phyloP scores from a whole-genome alignment of 331 rosid genomes.

The Cucumis variabilis region DNA sequence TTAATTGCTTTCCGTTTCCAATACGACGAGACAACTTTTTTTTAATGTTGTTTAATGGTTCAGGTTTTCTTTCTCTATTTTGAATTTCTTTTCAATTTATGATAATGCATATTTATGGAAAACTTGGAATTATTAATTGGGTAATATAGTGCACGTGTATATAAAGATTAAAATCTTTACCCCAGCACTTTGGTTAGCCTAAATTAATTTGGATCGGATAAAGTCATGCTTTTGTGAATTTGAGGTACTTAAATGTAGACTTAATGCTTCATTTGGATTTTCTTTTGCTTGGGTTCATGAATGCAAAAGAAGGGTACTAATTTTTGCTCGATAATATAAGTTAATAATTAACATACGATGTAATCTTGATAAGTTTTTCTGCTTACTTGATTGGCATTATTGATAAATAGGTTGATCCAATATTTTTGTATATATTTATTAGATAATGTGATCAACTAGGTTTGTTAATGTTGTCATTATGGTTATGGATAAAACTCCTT shows the following conservation, averaged over 20 bases:
- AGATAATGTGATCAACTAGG: slow-evolving; percentile 24
- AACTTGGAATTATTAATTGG: not conserved
- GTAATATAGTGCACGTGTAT: not conserved
- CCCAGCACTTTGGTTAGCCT: not conserved
- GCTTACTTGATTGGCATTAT: no score
- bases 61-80: not conserved
- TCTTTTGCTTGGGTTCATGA: not conserved
- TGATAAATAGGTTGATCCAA: no score
- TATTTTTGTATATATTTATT: slow-evolving; percentile 27
- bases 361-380: no score
- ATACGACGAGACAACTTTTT: slow-evolving; percentile 43
- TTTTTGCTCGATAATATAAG: not conserved
- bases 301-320: not conserved
- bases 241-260: not conserved
- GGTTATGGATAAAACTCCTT: slow-evolving; percentile 26
- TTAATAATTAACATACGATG: not conserved
- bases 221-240: not conserved
- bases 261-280: not conserved
- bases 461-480: slow-evolving; percentile 17
- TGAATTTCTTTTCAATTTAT: not conserved
- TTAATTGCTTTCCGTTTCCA: slow-evolving; percentile 97
- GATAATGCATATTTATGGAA: not conserved
- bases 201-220: not conserved
- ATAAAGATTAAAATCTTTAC: not conserved
- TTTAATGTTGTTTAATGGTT: not conserved